Percentiles rank a stretch among this genome's conserved stretches.
Conservation (phyloP, 1,139 yeast genomes). For the Suhomyces maxii region DNA sequence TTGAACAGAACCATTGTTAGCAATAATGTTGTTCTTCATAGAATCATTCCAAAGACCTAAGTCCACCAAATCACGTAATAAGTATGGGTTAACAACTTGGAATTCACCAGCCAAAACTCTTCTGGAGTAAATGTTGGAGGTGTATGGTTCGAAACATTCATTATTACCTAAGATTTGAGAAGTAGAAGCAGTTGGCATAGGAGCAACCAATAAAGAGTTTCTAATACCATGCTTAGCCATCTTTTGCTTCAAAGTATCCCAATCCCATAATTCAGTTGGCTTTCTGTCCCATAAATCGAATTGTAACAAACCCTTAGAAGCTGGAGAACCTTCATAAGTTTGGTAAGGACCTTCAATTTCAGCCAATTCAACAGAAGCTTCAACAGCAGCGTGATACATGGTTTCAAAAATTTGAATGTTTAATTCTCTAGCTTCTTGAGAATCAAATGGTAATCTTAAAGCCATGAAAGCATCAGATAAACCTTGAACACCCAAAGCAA, state of each 20-base stretch:
- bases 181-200: constrained; percentile 95
- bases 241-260: constrained; percentile 67
- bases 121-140: constrained; percentile 83
- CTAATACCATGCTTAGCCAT: constrained; percentile 67
- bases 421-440: constrained; percentile 54
- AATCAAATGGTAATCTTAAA: constrained; percentile 57
- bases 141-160: constrained; percentile 90
- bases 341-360: constrained; percentile 48
- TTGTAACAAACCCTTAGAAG: constrained; percentile 57
- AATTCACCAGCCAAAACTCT: constrained; percentile 87
- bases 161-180: constrained; percentile 87
- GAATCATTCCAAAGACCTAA: constrained; percentile 79
- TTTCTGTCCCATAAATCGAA: constrained; percentile 59
- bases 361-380: constrained; percentile 57
- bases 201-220: constrained; percentile 83
- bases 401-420: constrained; percentile 63
- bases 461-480: constrained; percentile 60
- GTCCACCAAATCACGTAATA: constrained; percentile 78
- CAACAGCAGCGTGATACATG: constrained; percentile 59
- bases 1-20: constrained; percentile 86
- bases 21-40: constrained; percentile 77
- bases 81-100: constrained; percentile 83
- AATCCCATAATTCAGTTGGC: constrained; percentile 62
- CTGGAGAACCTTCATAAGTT: constrained; percentile 57
- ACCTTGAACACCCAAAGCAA: constrained; percentile 66